Base-by-base conservation (phyloP, 2,329 filamentous ascomycete genomes). In the Clonostachys solani region DNA sequence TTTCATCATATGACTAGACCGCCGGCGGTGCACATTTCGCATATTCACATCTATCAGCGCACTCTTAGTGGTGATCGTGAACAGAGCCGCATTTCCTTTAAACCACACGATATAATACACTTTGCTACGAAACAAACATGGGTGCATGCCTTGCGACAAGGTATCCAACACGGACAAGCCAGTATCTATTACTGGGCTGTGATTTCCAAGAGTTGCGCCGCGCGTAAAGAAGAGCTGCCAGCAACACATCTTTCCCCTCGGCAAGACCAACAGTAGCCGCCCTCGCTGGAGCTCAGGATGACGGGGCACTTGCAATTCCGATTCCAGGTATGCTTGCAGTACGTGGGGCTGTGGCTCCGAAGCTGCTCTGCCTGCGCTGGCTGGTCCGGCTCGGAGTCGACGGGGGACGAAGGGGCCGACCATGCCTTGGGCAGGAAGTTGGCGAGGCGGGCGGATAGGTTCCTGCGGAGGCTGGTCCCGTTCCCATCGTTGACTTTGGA, bases 341-440 rank as follows among this genome's bases (percentile, higher is more conserved):
- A 47, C 16, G 44, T 29, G 35, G 43, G 46, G 5, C 33, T 19
- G 10, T 38, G 37, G 29, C 38, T 41, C 51, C 86, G 63, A 77
- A 40, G 15, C 37, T 36, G 19, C 9, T 43, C 23, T 29, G 1
- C 36, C 23, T 38, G 36, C 15, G 15, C 36, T n/a, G 15, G 36
- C 15, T 18, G 36, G 36, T n/a, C 15, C 2, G 36, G 36, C 12
- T 38, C n/a, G 19, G 40, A n/a, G 16, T 42, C 19, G 17, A 38
- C 36, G 15, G 17, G 36, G 15, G 36, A 38, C 36, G 36, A n/a
- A 38, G 17, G 17, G 12, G 36, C 36, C 36, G 36, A 18, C 15
- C 36, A n/a, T 19, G 40, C n/a, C 19, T 17, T 18, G 16, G 17
- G 17, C 1, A 29, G 42, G 42, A 23, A n/a, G 42, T 23, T 10